Conservation (phyloP, 2,329 filamentous ascomycete genomes). For the Sporothrix sp. region DNA sequence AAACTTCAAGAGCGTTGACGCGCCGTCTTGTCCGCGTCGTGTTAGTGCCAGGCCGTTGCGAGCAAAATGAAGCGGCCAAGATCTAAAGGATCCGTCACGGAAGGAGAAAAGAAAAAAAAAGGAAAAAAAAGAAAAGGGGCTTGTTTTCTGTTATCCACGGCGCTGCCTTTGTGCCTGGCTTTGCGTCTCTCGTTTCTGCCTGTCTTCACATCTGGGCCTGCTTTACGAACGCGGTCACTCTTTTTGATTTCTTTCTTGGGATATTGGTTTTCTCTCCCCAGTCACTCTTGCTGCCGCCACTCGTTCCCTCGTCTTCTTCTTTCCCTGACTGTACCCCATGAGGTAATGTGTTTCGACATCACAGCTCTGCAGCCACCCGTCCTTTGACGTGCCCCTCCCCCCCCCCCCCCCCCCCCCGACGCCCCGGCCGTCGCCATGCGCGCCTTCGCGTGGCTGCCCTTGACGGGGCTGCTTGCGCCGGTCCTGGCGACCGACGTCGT, state of each 20-base stretch:
- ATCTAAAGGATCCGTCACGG: no score
- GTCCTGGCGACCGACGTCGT: constrained; percentile 21
- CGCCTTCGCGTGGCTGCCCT: constrained; percentile 12
- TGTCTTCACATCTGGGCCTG: no score
- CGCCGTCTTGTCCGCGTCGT: not conserved
- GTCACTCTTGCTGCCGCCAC: not conserved
- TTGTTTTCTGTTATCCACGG: not conserved
- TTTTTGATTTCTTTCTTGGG: not conserved
- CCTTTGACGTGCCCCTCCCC: no score
- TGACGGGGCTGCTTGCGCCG: constrained; percentile 1
- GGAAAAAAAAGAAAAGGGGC: not conserved
- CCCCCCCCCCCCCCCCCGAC: not conserved
- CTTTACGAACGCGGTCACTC: no score
- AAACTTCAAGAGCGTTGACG: not conserved
- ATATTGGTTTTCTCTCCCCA: not conserved
- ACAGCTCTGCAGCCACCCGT: not conserved
- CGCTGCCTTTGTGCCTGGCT: no score
- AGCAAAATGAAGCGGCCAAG: not conserved
- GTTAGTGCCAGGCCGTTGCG: not conserved
- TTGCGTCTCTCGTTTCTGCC: not conserved
- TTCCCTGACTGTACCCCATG: no score
- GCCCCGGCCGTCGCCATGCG: constrained; percentile 2
- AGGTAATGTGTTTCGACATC: not conserved
- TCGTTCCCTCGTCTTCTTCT: not conserved
- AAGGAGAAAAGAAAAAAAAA: not conserved